Evolutionary conservation across 768 basidiomycete genomes (phyloP).

Genomic region (Panellus pusillus): DNA sequence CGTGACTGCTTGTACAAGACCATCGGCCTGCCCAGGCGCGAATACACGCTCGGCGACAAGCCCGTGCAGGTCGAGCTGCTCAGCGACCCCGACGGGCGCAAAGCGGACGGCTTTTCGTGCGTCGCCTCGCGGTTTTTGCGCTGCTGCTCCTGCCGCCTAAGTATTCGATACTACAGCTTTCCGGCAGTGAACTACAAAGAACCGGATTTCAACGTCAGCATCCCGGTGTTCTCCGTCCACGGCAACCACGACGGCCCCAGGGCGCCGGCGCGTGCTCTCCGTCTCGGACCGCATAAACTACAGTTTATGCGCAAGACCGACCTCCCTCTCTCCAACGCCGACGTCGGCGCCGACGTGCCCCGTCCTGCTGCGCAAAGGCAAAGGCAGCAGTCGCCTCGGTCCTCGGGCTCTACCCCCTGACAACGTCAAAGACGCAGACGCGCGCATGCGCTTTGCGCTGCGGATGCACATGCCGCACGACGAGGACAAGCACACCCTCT

Average conservation of each 20-base stretch:
- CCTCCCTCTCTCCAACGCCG: slow-evolving; percentile 70
- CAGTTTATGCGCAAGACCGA: slow-evolving; percentile 98
- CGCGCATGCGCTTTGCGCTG: slow-evolving; percentile 94
- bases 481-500: slow-evolving; percentile 69
- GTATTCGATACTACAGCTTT: slow-evolving; percentile 60
- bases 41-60: slow-evolving; percentile 86
- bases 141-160: too few species aligned
- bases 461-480: slow-evolving; percentile 94
- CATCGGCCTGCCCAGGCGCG: slow-evolving; percentile 84
- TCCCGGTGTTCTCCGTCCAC: slow-evolving; percentile 99
- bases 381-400: too few species aligned
- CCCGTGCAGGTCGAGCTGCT: slow-evolving; percentile 90
- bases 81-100: slow-evolving; percentile 91
- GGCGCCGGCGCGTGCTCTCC: slow-evolving; percentile 92
- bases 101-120: slow-evolving; percentile 81
- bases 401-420: slow-evolving; percentile 96
- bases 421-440: slow-evolving; percentile 96
- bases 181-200: slow-evolving; percentile 98
- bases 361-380: slow-evolving; percentile 88
- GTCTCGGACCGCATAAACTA: slow-evolving; percentile 95
- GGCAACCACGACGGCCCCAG: slow-evolving; percentile 99
- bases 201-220: slow-evolving; percentile 88
- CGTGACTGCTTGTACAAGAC: slow-evolving; percentile 87
- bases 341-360: slow-evolving; percentile 76
- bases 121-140: slow-evolving; percentile 27